Percentiles rank a stretch among this genome's conserved stretches.
Evolutionary conservation across 164 flowering plant species (phyloP).

Genomic region (Aristolochia fimbriata): DNA sequence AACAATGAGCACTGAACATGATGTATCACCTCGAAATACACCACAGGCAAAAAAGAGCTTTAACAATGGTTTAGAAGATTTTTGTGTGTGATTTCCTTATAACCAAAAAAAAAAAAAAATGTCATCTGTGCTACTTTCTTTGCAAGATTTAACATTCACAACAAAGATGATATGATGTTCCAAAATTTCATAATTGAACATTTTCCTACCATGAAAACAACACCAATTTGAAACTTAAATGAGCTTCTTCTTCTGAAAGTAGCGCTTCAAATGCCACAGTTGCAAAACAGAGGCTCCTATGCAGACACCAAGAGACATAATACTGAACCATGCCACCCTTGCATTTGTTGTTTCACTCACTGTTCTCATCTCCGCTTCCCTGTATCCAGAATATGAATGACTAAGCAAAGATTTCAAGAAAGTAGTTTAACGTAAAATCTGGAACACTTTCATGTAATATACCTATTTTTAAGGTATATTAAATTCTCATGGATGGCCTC

Average conservation of each 20-base stretch:
- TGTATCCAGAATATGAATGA: slow-evolving; percentile 8
- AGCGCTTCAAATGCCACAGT: slow-evolving; percentile 69
- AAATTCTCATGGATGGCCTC: slow-evolving; percentile 85
- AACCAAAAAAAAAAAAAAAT: too few species aligned
- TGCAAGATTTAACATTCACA: too few species aligned
- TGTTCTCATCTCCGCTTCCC: slow-evolving; percentile 71
- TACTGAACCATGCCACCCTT: slow-evolving; percentile 73
- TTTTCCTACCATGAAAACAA: too few species aligned
- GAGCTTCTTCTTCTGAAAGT: slow-evolving; percentile 86
- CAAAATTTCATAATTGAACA: too few species aligned
- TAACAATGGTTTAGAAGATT: too few species aligned
- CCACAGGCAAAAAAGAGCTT: too few species aligned
- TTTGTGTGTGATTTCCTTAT: too few species aligned
- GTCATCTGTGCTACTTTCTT: too few species aligned
- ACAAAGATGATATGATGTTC: too few species aligned
- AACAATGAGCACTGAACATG: too few species aligned
- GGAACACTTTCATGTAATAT: background rate
- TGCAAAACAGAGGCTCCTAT: slow-evolving; percentile 57
- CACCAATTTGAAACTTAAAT: slow-evolving; percentile 25
- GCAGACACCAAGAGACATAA: slow-evolving; percentile 81
- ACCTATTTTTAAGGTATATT: slow-evolving; percentile 69
- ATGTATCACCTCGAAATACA: too few species aligned
- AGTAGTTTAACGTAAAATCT: background rate
- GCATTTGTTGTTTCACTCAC: slow-evolving; percentile 72
- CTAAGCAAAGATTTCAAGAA: background rate